These are phyloP conservation scores for Coemansia sp. DNA, from an alignment of 192 early-diverging fungal species.

Conservation along the genomic window DNA sequence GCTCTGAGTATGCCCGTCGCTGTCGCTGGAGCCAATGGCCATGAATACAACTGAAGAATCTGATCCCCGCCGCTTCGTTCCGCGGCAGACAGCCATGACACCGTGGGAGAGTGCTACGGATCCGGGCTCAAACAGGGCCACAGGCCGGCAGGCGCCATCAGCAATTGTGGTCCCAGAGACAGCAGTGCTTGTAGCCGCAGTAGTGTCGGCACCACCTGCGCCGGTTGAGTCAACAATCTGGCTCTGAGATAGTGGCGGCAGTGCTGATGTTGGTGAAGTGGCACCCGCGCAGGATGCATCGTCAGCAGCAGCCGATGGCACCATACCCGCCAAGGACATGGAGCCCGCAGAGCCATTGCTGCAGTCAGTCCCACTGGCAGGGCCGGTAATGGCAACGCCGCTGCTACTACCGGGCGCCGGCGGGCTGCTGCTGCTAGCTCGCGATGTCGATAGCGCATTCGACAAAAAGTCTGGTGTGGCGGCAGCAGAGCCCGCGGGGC, in stretches of 20 bases:
- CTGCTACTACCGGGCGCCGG: neutral
- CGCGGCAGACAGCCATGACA: conserved; percentile 12
- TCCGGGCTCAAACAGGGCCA: neutral
- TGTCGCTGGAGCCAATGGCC: conserved; percentile 8
- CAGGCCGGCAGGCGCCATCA: neutral
- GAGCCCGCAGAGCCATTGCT: neutral
- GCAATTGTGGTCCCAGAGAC: neutral
- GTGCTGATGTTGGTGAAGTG: conserved; percentile 9
- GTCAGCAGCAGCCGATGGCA: neutral
- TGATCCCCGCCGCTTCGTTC: conserved; percentile 50
- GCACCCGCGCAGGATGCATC: conserved; percentile 1
- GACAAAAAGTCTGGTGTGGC: conserved; percentile 10
- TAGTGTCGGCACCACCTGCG: neutral
- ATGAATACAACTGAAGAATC: conserved; percentile 42
- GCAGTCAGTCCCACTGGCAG: neutral
- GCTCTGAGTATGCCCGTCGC: neutral
- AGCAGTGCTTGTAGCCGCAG: neutral
- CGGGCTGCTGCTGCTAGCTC: neutral
- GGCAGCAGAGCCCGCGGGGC: neutral
- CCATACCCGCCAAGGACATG: neutral
- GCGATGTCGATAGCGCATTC: neutral
- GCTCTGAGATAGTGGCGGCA: conserved; percentile 5
- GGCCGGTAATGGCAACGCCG: neutral
- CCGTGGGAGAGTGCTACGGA: neutral
- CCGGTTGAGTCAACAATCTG: conserved; percentile 1